Conservation (phyloP, 2,329 filamentous ascomycete species). For the Leptosphaerulina australis region DNA sequence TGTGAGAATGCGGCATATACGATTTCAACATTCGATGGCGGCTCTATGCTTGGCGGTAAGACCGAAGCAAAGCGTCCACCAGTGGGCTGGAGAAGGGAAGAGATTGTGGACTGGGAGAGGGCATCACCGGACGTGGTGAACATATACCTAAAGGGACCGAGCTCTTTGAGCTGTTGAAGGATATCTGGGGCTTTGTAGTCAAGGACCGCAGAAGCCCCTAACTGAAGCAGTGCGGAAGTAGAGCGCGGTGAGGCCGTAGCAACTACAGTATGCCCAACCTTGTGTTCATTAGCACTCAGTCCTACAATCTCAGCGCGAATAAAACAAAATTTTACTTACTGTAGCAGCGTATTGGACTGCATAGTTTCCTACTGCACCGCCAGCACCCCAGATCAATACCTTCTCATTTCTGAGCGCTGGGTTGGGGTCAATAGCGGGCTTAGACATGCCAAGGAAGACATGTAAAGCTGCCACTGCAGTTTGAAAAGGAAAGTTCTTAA, state of each 20-base stretch:
- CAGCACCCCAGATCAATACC: slow-evolving; percentile 37
- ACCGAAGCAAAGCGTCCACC: background rate
- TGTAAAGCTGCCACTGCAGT: background rate
- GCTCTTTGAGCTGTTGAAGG: background rate
- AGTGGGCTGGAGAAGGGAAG: background rate
- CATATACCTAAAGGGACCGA: background rate
- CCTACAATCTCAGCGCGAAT: too few species aligned
- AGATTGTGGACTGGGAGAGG: background rate
- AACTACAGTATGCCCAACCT: background rate
- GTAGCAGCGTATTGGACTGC: slow-evolving; percentile 31
- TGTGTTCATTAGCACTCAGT: too few species aligned
- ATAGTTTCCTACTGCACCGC: slow-evolving; percentile 37
- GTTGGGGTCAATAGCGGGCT: background rate
- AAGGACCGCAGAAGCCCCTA: background rate
- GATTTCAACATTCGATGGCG: background rate
- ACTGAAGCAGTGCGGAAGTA: background rate
- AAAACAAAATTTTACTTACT: too few species aligned
- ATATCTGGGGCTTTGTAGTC: background rate
- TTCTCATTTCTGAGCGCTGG: slow-evolving; percentile 22
- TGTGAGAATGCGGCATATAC: background rate
- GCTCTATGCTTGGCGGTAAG: background rate
- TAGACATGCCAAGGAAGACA: background rate
- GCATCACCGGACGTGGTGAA: background rate
- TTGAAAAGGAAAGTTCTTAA: background rate
- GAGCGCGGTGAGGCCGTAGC: background rate